These are phyloP conservation scores for Exsudoporus floridanus DNA, from an alignment of 1,284 basidiomycete genomes.

Conservation along the genomic window DNA sequence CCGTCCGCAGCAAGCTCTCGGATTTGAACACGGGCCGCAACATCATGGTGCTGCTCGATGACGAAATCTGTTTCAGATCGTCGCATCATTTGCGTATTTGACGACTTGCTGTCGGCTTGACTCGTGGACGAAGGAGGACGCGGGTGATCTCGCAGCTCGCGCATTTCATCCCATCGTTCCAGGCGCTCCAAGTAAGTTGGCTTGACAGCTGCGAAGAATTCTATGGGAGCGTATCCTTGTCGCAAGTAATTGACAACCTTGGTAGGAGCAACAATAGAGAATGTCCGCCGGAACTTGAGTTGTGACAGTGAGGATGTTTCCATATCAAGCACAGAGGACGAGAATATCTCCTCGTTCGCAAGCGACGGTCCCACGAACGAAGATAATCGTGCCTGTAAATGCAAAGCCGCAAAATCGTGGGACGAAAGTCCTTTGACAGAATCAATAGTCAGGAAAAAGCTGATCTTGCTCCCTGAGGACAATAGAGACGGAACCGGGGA, in stretches of 20 bases:
- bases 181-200: slow-evolving; percentile 83
- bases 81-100: slow-evolving; percentile 71
- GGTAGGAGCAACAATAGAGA: slow-evolving; percentile 73
- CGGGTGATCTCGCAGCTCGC: slow-evolving; percentile 57
- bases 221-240: slow-evolving; percentile 77
- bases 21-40: slow-evolving; percentile 83
- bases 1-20: slow-evolving; percentile 86
- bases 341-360: slow-evolving; percentile 78
- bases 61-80: slow-evolving; percentile 91
- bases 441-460: slow-evolving; percentile 82
- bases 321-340: slow-evolving; percentile 74
- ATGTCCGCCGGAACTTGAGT: slow-evolving; percentile 76
- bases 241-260: slow-evolving; percentile 75
- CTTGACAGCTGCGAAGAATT: slow-evolving; percentile 82
- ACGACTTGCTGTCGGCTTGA: slow-evolving; percentile 36
- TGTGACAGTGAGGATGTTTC: slow-evolving; percentile 71
- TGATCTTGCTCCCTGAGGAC: slow-evolving; percentile 72
- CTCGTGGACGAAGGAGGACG: slow-evolving; percentile 35
- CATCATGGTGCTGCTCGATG: slow-evolving; percentile 85
- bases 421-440: slow-evolving; percentile 84
- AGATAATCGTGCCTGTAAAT: slow-evolving; percentile 81
- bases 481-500: slow-evolving; percentile 67
- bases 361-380: slow-evolving; percentile 74
- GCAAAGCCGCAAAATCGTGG: slow-evolving; percentile 80
- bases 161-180: slow-evolving; percentile 89